Base-by-base conservation (phyloP, 2,329 filamentous ascomycete species). In the Scortechinia acanthostroma region DNA sequence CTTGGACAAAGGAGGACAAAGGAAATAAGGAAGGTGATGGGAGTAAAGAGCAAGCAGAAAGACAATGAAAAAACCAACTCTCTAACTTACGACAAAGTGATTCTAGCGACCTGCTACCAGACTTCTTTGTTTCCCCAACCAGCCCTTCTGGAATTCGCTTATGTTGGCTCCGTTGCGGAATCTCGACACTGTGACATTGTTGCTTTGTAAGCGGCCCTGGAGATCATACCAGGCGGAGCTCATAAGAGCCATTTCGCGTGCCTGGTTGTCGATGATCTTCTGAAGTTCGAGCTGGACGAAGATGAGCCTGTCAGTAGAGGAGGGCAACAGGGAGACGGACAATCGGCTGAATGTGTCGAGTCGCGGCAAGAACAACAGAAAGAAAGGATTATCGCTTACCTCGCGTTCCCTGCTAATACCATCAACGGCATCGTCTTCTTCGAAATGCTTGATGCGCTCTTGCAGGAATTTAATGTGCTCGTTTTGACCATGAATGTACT, bases 171-270 rank as follows among this genome's bases (percentile, higher is more conserved):
- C 51, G 45, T 63, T 55, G 19, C 65, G 60, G 48, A 67, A 63
- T 47, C 63, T 59, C 22, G 65, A 61, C 40, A 65, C 55, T 43
- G 56, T 60, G 48, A 65, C 58, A 50, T 66, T 69, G 50, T 60
- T 63, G 46, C 63, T 68, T 44, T 68, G 65, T 45, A 69, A 55
- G 19, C 66, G 62, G 45, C 63, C 61, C 46, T 69, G 66, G 42
- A 70, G 59, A 43, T 70, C 63, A 49, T 67, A 69, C 68, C 68
- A 71, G 6, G 68, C 66, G 4, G 66, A 69, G 46, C 61, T 64
- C 45, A 71, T 63, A 35, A 71, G 62, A 33, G 57, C 55, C 21
- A 71, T 59, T 50, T 71, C 68, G 23, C 66, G 64, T 21, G 61
- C 56, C 53, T 65, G 62, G 43, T 58, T 55, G 21, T 65, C 58